Evolutionary conservation across 2,329 filamentous ascomycete genomes (phyloP).

Genomic region (Pleoardoris graminearum): DNA sequence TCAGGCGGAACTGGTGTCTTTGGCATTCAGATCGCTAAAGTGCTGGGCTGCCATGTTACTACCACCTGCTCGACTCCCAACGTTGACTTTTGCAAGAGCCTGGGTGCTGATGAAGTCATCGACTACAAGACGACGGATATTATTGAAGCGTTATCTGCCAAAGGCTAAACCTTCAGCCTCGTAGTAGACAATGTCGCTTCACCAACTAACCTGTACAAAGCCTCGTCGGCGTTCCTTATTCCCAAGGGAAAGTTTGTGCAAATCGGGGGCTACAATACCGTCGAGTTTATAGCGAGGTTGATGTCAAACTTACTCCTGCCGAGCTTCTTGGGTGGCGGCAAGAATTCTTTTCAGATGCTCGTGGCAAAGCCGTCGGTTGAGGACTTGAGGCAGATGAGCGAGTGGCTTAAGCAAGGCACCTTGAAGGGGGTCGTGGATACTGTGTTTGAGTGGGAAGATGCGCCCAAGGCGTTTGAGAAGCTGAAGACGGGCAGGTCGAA

Average conservation of each 20-base stretch:
- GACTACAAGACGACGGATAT: conserved; percentile 61
- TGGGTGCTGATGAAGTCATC: conserved; percentile 67
- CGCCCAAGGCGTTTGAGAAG: conserved; percentile 60
- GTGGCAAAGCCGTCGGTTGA: conserved; percentile 46
- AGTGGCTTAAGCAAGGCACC: conserved; percentile 63
- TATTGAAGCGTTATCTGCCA: conserved; percentile 50
- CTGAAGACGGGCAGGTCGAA: conserved; percentile 59
- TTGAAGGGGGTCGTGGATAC: conserved; percentile 61
- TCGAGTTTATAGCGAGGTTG: conserved; percentile 33
- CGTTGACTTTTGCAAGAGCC: conserved; percentile 57
- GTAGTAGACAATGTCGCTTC: conserved; percentile 63
- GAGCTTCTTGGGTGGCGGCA: conserved; percentile 56
- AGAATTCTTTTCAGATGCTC: conserved; percentile 49
- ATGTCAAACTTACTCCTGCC: conserved; percentile 50
- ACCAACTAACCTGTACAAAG: conserved; percentile 57
- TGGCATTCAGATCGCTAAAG: conserved; percentile 66
- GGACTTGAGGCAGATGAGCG: conserved; percentile 55
- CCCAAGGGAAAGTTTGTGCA: conserved; percentile 54
- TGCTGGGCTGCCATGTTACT: conserved; percentile 62
- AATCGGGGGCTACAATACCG: conserved; percentile 20
- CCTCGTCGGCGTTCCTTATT: conserved; percentile 56
- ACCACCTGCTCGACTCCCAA: conserved; percentile 63
- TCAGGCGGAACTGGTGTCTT: conserved; percentile 65
- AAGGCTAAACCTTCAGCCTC: conserved; percentile 56
- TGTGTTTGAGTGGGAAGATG: conserved; percentile 60